Percentiles rank a stretch among this genome's conserved stretches.
Conservation (phyloP, 805 yeast genomes). For the Barnettozyma salicaria region DNA sequence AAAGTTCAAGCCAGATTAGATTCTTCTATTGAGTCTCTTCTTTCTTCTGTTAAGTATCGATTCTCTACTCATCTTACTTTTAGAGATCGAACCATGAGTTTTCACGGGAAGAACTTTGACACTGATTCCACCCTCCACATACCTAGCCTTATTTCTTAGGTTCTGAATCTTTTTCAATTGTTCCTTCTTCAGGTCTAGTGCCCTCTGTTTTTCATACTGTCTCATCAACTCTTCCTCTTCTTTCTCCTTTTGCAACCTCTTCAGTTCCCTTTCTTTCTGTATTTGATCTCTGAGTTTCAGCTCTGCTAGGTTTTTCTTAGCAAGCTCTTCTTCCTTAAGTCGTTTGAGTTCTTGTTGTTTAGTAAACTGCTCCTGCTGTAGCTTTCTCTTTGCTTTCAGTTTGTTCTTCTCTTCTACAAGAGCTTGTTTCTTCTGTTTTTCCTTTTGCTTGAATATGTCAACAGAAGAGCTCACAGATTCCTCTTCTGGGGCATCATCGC, state of each 20-base stretch:
- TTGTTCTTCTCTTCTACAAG: slow-evolving; percentile 22
- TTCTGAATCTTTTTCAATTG: slow-evolving; percentile 13
- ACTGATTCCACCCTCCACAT: slow-evolving; percentile 21
- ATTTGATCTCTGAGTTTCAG: slow-evolving; percentile 18
- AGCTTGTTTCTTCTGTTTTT: slow-evolving; percentile 25
- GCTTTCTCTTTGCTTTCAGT: slow-evolving; percentile 25
- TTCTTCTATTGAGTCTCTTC: slow-evolving; percentile 21
- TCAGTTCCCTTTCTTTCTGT: slow-evolving; percentile 12
- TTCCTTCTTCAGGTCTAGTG: slow-evolving; percentile 13
- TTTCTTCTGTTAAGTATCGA: slow-evolving; percentile 22
- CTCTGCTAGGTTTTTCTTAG: slow-evolving; percentile 18
- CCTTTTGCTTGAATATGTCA: slow-evolving; percentile 19
- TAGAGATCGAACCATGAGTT: slow-evolving; percentile 8
- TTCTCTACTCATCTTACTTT: slow-evolving; percentile 15
- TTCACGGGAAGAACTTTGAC: slow-evolving; percentile 19
- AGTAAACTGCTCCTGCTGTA: slow-evolving; percentile 20
- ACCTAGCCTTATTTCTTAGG: slow-evolving; percentile 12
- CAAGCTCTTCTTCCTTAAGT: slow-evolving; percentile 16
- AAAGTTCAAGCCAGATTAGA: background rate
- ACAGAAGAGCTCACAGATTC: slow-evolving; percentile 30
- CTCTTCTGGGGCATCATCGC: slow-evolving; percentile 48
- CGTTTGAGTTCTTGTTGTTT: slow-evolving; percentile 24
- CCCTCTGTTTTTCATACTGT: slow-evolving; percentile 14
- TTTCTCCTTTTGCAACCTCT: slow-evolving; percentile 11
- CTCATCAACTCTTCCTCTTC: slow-evolving; percentile 18